These are phyloP conservation scores for Przewalskia tangutica DNA, from an alignment of 257 asterid species.

Conservation along the genomic window DNA sequence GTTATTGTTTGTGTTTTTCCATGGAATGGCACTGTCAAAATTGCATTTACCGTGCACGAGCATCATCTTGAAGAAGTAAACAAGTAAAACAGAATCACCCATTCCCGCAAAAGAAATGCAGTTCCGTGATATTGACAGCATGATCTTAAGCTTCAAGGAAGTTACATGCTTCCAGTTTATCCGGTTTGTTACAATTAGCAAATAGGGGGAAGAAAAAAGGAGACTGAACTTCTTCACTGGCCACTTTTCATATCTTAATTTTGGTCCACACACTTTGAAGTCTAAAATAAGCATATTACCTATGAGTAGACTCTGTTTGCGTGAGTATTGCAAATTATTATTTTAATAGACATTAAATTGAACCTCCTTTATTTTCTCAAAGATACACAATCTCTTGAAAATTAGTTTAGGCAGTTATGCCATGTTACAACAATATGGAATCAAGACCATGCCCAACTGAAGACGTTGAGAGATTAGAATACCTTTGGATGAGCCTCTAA, in stretches of 20 bases:
- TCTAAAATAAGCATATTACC: not conserved
- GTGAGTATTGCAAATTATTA: not conserved
- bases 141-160: not conserved
- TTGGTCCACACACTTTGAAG: not conserved
- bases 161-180: not conserved
- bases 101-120: not conserved
- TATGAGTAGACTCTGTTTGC: not conserved
- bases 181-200: not conserved
- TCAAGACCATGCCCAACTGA: not conserved
- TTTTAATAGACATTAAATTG: not conserved
- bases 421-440: not conserved
- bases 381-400: not conserved
- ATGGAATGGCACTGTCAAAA: not conserved
- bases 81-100: not conserved
- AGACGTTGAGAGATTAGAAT: not conserved
- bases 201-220: not conserved
- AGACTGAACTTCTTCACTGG: not conserved
- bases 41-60: not conserved
- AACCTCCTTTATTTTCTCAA: not conserved
- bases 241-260: not conserved
- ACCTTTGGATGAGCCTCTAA: conserved; percentile 99
- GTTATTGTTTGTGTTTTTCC: not conserved
- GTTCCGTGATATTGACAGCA: not conserved
- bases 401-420: not conserved
- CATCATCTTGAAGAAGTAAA: not conserved